Evolutionary conservation across 345 rosid genomes (phyloP), one percentile per base, ranked within the genome.

Genomic region (Pugionium dolabratum): DNA sequence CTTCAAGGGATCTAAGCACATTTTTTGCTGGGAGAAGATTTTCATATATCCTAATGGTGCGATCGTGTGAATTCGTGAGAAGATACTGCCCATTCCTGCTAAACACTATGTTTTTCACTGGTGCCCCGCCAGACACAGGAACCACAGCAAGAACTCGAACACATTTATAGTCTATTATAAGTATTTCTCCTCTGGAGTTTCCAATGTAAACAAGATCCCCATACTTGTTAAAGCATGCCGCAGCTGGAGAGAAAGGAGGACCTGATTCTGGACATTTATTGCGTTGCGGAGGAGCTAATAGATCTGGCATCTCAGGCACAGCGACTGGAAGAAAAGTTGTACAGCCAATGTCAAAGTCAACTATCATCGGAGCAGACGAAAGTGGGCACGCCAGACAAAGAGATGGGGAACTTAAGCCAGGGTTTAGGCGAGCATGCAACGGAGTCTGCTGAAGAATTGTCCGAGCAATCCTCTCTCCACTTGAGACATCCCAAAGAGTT

Each of bases 171-270:
- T 95, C 99, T 40, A 89, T 73, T 52, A 95, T 68, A 72, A 95
- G 93, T 75, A 91, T 86, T 67, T 95, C 99, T 55, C 99, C 99
- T 79, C 85, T 95, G 4, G 97, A 87, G 59, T 91, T 95, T 9
- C 99, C 99, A 11, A 90, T 77, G 68, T 95, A 95, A 72, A 95
- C 88, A 62, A 95, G 81, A 85, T 95, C 96, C 49, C 99, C 99
- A 46, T 41, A 64, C 82, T 91, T 95, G 76, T 95, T 87, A 79
- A 91, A 95, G 81, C 99, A 95, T 2, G 99, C 97, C 41, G 95
- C 89, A 41, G 96, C 85, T 2, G 95, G 91, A 65, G 95, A 82
- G 77, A 81, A 85, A 72, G 86, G 75, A 10, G 84, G 83, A 70
- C 79, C 70, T 50, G 85, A 86, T 40, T 88, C 95, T 1, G 88